Evolutionary conservation across 345 rosid species (phyloP), one percentile per base, ranked within the genome.

Genomic region (Eucalyptus polyanthemos): DNA sequence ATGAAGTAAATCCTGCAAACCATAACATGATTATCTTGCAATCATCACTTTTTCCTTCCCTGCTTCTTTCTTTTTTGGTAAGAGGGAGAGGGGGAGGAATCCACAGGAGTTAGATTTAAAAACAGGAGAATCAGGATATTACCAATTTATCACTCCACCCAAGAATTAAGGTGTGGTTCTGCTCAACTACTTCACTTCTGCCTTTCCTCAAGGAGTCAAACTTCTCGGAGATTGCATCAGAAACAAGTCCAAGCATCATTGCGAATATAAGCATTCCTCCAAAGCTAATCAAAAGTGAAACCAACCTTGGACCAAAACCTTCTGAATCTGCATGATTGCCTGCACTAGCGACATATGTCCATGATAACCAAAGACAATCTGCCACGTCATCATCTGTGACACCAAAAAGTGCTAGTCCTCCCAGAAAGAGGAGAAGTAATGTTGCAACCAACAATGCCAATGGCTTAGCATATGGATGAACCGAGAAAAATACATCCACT

Each of bases 81-180:
- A 6, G 58, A 22, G 87, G 29, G 37, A 12, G 50, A 27, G 60
- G 12, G 10, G 88, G n/a, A 51, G 19, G n/a, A 1, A n/a, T 42
- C 14, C 80, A 45, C 12, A 56, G 51, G 29, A n/a, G 53, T 62
- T 67, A 40, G 22, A 80, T 40, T 51, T 19, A 56, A 31, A 34
- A 86, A 83, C 16, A 90, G 93, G 91, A 81, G 85, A 89, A 58
- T 87, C 14, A 91, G 93, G 91, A 76, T 53, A 87, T 93, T 94
- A 96, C 97, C 95, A 96, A 89, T 92, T 96, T 96, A 92, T 96
- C 97, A 89, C 97, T 96, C 97, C 96, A 95, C 34, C 97, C 97
- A 92, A 96, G 96, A 88, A 96, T 87, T 47, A 96, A 93, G 86
- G 96, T 94, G 93, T 96, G 97, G 83, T 94, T 94, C 88, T 92